phyloP scores from a whole-genome alignment of 768 basidiomycete species.

The Tulasnella sp. region DNA sequence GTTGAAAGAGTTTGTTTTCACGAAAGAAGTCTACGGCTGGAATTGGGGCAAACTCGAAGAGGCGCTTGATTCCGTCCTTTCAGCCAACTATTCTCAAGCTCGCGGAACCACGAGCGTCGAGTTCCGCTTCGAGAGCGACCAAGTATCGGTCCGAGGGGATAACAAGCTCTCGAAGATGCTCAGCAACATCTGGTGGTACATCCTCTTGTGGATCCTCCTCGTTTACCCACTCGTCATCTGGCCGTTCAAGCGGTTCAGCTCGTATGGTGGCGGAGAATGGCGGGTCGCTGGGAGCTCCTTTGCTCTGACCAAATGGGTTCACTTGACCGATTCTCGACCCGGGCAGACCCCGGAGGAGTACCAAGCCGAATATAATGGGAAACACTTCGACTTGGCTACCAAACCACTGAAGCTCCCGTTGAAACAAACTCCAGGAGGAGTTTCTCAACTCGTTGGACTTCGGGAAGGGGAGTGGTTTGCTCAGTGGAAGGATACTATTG shows the following conservation, averaged over 20 bases:
- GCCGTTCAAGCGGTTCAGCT: slow-evolving; percentile 70
- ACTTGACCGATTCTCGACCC: slow-evolving; percentile 34
- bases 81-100: slow-evolving; percentile 46
- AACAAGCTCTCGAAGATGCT: slow-evolving; percentile 67
- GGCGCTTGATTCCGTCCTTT: slow-evolving; percentile 43
- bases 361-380: not conserved
- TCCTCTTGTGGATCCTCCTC: slow-evolving; percentile 68
- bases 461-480: slow-evolving; percentile 80
- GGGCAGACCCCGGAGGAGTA: slow-evolving; percentile 33
- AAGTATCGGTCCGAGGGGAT: slow-evolving; percentile 69
- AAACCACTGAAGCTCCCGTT: not conserved
- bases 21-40: slow-evolving; percentile 70
- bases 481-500: slow-evolving; percentile 72
- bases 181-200: slow-evolving; percentile 70
- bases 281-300: slow-evolving; percentile 30
- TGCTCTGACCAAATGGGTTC: slow-evolving; percentile 31
- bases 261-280: slow-evolving; percentile 73
- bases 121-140: slow-evolving; percentile 54
- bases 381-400: not conserved
- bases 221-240: slow-evolving; percentile 76
- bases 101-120: slow-evolving; percentile 48
- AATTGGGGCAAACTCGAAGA: slow-evolving; percentile 49
- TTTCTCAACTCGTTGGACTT: slow-evolving; percentile 54
- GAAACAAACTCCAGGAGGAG: slow-evolving; percentile 43
- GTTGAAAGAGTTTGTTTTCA: slow-evolving; percentile 78